These are phyloP conservation scores for Starmera quercuum DNA, from an alignment of 805 yeast species.

Conservation along the genomic window DNA sequence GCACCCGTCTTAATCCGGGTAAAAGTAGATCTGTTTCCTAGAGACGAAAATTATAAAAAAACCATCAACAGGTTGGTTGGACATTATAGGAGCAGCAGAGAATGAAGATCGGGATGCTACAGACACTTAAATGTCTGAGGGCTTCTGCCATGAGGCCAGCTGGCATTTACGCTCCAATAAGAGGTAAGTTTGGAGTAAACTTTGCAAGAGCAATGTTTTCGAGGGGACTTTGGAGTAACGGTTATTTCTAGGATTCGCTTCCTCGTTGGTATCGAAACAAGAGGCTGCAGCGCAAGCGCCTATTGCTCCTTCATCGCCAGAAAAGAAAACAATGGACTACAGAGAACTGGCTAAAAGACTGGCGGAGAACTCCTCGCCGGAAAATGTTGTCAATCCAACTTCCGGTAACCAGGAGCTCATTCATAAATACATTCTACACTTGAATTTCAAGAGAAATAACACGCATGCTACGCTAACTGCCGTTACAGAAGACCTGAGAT, in stretches of 20 bases:
- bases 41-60: no score
- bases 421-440: conserved; percentile 68
- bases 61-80: no score
- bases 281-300: conserved; percentile 6
- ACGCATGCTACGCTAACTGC: conserved; percentile 72
- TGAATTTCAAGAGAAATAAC: conserved; percentile 74
- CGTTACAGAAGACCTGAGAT: conserved; percentile 57
- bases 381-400: conserved; percentile 10
- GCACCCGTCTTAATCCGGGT: no score
- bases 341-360: conserved; percentile 1
- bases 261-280: conserved; percentile 4
- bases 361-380: not conserved
- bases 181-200: no score
- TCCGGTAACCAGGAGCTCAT: conserved; percentile 18
- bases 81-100: no score
- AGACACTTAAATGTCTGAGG: no score
- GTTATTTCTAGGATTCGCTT: conserved; percentile 3
- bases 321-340: conserved; percentile 9
- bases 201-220: no score
- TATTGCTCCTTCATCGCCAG: conserved; percentile 2
- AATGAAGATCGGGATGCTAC: no score
- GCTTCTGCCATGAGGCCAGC: no score
- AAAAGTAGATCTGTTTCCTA: no score
- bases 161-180: no score
- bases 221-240: not conserved